Base-by-base conservation (phyloP, 2,329 filamentous ascomycete genomes). In the Epichloe aotearoae region DNA sequence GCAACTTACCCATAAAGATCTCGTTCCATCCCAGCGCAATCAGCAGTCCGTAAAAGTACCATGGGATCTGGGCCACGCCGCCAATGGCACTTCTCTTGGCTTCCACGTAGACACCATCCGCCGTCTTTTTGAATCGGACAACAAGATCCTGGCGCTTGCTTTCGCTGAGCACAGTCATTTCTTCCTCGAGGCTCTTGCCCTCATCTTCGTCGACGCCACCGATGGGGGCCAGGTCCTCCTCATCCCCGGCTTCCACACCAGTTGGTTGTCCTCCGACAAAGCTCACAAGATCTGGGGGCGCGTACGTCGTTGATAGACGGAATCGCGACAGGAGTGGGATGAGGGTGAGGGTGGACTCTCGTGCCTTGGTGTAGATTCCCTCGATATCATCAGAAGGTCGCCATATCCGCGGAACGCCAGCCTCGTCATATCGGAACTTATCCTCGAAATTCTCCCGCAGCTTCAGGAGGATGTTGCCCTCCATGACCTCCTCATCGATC, bases 21-120 rank as follows among this genome's bases (percentile, higher is more conserved):
- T 98, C 93, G 68, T 98, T 98, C 93, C 93, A 98, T n/a, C 93
- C 93, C 46, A 98, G 75, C 20, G 88, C 87, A 56, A 98, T 72
- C 51, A 98, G 74, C 51, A 97, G 67, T 41, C 82, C 88, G 61
- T 96, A 98, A 68, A 98, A 96, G 69, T 96, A 97, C 54, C 95
- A 71, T 5, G 93, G 93, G 47, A 98, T 83, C 67, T 96, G 90
- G 4, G 90, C 87, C 60, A 98, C 87, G 52, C 91, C 90, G 50
- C 93, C 93, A 64, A 98, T 94, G 41, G 93, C 93, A 64, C 91
- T 90, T 52, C 93, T 82, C 76, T 98, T 98, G 47, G 93, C 93
- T 71, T 98, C 93, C 41, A 98, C 90, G 61, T 95, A 98, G 4
- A 98, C 91, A 7, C 90, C 93, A 64, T 98, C 93, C 1, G 93